Base-by-base conservation (phyloP, 495 filamentous ascomycete species). In the Penicillium subrubescens region DNA sequence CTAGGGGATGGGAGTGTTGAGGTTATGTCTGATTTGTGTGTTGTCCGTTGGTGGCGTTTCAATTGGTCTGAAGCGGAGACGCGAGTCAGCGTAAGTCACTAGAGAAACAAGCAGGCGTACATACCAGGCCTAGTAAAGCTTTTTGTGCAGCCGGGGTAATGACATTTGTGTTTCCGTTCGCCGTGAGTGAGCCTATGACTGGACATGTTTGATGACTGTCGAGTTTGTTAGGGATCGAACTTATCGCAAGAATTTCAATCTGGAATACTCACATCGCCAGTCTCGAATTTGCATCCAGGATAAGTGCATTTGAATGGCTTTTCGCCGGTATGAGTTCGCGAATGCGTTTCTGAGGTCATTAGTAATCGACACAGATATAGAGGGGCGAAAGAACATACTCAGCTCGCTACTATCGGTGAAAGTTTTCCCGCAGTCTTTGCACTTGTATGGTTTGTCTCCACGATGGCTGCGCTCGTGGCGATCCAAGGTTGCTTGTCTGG, bases 391-490 rank as follows among this genome's bases (percentile, higher is more conserved):
- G 1, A n/a, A 75, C 78, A 35, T 80, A 81, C 79, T 82, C 57
- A 82, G 71, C 62, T 82, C 79, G 52, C 81, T 83, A 60, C 81
- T 83, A 61, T 82, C 82, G 4, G 81, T 81, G 33, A 82, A 83
- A 17, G 74, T 72, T 60, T 80, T 83, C 3, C 73, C 77, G 58
- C 82, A 84, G 15, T 76, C 64, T 17, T 76, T 68, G 64, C 82
- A 84, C 31, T 67, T 76, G 57, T 79, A 83, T 0, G 81, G 82
- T 64, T 83, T 84, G 62, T 84, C 82, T 21, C 80, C 79, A 0
- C 81, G 82, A 59, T 84, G 82, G n/a, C 80, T 83, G n/a, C 82
- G 81, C 67, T 81, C 79, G 50, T 84, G 82, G 33, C 81, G 75
- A 44, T 81, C 81, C 54, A 84, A 63, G 27, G 80, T 82, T 12